Evolutionary conservation across 2,329 filamentous ascomycete species (phyloP), one percentile per base, ranked within the genome.

Genomic region (Botryotinia narcissicola): DNA sequence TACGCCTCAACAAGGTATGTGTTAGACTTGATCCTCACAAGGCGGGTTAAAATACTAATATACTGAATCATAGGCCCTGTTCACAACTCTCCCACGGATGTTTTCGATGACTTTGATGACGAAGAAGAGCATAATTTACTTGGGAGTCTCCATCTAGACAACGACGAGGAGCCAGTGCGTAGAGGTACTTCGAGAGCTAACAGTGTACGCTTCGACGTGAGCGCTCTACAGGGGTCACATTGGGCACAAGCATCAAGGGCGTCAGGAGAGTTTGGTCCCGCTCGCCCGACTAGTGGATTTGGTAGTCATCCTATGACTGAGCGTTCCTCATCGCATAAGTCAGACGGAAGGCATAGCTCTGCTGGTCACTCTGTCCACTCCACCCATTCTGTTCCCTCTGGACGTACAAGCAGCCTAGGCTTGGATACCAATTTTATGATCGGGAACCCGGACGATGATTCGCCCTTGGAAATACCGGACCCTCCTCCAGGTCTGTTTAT

Each of bases 151-250:
- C 93, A 95, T 74, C 86, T 98, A 10, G 95, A 97, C 76, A 88
- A 91, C 8, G 95, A 97, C 75, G 94, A 98, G 75, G 92, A 95
- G 80, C 93, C 93, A 46, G 91, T 94, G 73, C 90, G 94, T 54
- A 89, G 95, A 76, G 93, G 96, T 71, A 93, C 94, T 29, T 99
- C 96, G 29, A 89, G 96, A 78, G 95, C 96, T 66, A 98, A 98
- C 81, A 98, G 96, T 80, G 96, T 99, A 78, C 93, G 96, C 54
- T 99, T 99, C 79, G 96, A 98, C 80, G 95, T 98, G 81, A 97
- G 94, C 80, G 95, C 95, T 22, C 90, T 97, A 78, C 94, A 97
- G 78, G 92, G 93, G 66, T 94, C 89, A 14, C 88, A 94, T 81
- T 97, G 96, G 89, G 91, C 91, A 54, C 93, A 97, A 80, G 90